Base-by-base conservation (phyloP, 768 basidiomycete species). In the Suillus paluster region DNA sequence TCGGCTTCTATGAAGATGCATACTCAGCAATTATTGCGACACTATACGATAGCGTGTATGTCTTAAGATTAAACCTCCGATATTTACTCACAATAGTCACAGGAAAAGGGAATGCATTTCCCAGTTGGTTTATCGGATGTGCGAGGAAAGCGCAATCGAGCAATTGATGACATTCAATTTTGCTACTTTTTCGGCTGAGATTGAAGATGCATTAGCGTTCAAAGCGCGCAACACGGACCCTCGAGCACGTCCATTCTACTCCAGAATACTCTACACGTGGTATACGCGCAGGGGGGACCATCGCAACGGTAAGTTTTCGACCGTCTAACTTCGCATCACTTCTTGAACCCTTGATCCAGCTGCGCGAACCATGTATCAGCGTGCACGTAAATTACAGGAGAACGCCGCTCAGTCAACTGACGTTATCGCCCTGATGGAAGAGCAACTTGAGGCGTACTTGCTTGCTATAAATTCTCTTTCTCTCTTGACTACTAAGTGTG, bases 181-280 rank as follows among this genome's bases (percentile, higher is more conserved):
- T 70, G 82, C 89, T 48, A 94, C 91, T 0, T 82, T 96, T 63
- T 84, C 88, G 46, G 87, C 89, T 57, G 94, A 97, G 71, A 91
- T 99, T 21, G 95, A 97, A 78, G 87, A 85, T 46, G 87, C 90
- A 17, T 80, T 99, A 45, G 84, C 91, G 21, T 98, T 96, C 81
- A 97, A 98, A 74, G 92, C 95, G 8, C 86, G 96, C 63, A 97
- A 98, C 73, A 89, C 90, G 19, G 94, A 99, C 77, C 95, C 97
- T 54, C 86, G 92, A 48, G 78, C 88, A 42, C 85, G 83, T 41
- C 96, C 96, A 0, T 89, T 87, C 70, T 99, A 97, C 79, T 89
- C 94, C 39, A 86, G 87, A 68, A 93, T 99, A 58, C 77, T 99
- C n/a, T 97, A 97, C 76, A 89, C 94, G 52, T 99, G 95, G 95